Base-by-base conservation (phyloP, 1,284 basidiomycete genomes). In the Malassezia caprae region DNA sequence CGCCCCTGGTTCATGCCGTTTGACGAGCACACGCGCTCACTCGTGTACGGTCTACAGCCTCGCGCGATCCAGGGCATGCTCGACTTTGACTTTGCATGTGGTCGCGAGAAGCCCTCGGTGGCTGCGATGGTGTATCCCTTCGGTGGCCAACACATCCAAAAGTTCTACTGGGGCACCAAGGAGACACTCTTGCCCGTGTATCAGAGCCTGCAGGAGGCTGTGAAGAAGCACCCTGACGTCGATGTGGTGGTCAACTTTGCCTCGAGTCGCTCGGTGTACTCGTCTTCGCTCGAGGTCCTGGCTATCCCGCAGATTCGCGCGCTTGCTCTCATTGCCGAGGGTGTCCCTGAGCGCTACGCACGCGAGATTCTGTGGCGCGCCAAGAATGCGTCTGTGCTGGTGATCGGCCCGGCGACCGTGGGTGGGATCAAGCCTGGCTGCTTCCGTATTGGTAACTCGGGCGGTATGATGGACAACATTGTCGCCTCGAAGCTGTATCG, bases 401-500 rank as follows among this genome's bases (percentile, higher is more conserved):
- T 98, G 79, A 90, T 98, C 63, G 93, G 94, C 47, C 93, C 94
- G 57, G 94, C 93, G 46, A 98, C 94, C 47, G 93, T 96, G 59
- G 93, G 93, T 79, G 94, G 94, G 72, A 96, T 98, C 82, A 98
- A 98, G 82, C 91, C 93, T 60, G 94, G 94, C 52, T 96, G 93
- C 81, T 96, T 96, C 87, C 84, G 91, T 77, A 96, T 96, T 73
- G 93, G 93, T 70, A 98, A 96, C 83, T 93, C 89, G 62, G 93
- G 93, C 81, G 91, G 88, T 82, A 96, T 96, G 93, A 96, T 96
- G 90, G 94, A 98, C 81, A 98, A 96, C 81, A 93, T 96, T 79
- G 90, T 96, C 71, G 80, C 91, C 13, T 96, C 90, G 64, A 98
- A 96, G 82, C 87, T 98, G 63, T 98, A 96, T 84, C 89, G 91